Evolutionary conservation across 352 stramenopile genomes (phyloP).

Genomic region (Blastocystis sp.): DNA sequence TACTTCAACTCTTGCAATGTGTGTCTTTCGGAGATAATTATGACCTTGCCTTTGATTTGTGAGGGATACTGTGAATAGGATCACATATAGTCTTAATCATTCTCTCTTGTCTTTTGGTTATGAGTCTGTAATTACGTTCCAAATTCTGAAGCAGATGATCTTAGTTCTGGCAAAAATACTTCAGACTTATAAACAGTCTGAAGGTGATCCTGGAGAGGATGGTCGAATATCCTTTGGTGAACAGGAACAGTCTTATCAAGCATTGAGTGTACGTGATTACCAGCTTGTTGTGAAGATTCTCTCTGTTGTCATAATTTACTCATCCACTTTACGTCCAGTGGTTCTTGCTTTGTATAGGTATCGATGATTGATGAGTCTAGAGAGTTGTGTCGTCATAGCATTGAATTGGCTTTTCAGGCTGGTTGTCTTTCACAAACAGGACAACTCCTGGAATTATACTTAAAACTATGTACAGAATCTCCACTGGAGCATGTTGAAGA

Average conservation of each 20-base stretch:
- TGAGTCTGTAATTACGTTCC: neutral
- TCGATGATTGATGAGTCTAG: neutral
- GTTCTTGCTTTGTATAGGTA: neutral
- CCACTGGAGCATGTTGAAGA: neutral
- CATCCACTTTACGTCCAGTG: neutral
- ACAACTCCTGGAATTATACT: neutral
- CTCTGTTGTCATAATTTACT: neutral
- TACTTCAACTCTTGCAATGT: neutral
- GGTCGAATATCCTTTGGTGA: neutral
- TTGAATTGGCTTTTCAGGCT: neutral
- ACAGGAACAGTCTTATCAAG: too few species aligned
- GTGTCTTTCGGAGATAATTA: constrained; percentile 14
- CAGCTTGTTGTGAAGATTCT: neutral
- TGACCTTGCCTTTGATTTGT: constrained; percentile 8
- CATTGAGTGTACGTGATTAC: neutral
- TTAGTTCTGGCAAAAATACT: neutral
- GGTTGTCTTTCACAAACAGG: neutral
- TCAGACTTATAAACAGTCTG: neutral
- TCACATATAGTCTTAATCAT: neutral
- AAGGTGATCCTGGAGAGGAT: neutral
- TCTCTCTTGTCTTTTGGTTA: neutral
- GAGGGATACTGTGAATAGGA: too few species aligned
- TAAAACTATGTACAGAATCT: neutral
- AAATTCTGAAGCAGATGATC: neutral
- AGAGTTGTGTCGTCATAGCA: neutral